Evolutionary conservation across 192 early-diverging fungal genomes (phyloP).

Genomic region (Coemansia nantahalensis): DNA sequence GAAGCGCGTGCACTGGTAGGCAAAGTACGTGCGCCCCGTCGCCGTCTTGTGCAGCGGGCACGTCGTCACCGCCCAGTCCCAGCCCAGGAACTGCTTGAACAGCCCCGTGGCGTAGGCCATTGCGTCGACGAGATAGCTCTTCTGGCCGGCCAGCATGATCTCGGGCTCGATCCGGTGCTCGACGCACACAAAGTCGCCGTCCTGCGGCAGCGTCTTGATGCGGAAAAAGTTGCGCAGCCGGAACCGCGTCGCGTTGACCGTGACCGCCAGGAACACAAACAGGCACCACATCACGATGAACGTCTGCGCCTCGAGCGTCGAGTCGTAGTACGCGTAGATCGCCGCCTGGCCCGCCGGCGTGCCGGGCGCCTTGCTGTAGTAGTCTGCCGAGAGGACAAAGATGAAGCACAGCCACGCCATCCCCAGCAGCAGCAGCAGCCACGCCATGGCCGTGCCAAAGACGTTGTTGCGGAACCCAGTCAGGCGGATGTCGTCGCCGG

Average conservation of each 20-base stretch:
- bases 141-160: constrained; percentile 39
- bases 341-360: constrained; percentile 13
- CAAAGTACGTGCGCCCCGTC: constrained; percentile 59
- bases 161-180: constrained; percentile 37
- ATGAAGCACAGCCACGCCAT: constrained; percentile 39
- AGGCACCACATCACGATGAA: constrained; percentile 57
- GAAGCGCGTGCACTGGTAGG: constrained; percentile 72
- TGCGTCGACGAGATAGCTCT: constrained; percentile 10
- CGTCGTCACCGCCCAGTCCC: constrained; percentile 48
- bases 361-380: constrained; percentile 30
- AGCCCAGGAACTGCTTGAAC: constrained; percentile 21
- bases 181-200: constrained; percentile 50
- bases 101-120: constrained; percentile 16
- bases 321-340: constrained; percentile 33
- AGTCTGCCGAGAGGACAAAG: constrained; percentile 47
- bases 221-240: constrained; percentile 56
- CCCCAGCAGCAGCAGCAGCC: constrained; percentile 36
- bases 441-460: constrained; percentile 44
- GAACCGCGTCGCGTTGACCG: constrained; percentile 24
- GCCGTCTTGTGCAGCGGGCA: constrained; percentile 47
- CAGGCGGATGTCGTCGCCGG: constrained; percentile 32
- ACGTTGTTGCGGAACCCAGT: constrained; percentile 47
- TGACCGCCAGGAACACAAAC: constrained; percentile 47
- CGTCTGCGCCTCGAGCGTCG: constrained; percentile 35
- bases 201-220: constrained; percentile 38